These are phyloP conservation scores for Bertia moriformis DNA, from an alignment of 2,329 filamentous ascomycete genomes.

Conservation along the genomic window DNA sequence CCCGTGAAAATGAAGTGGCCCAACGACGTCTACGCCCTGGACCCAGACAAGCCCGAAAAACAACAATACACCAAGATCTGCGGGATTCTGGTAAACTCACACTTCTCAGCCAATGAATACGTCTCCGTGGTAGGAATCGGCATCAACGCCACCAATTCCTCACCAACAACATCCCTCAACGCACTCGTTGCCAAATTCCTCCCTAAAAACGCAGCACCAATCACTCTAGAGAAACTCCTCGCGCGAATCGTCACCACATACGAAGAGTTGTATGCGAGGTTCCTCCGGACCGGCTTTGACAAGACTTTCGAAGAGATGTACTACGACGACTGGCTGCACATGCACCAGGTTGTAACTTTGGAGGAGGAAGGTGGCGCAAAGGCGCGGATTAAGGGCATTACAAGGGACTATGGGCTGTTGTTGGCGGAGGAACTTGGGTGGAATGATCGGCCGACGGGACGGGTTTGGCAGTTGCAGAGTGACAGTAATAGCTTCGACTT, in stretches of 20 bases:
- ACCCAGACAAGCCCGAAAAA: not conserved
- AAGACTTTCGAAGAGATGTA: not conserved
- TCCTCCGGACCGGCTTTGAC: slow-evolving; percentile 1
- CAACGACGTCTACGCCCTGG: slow-evolving; percentile 59
- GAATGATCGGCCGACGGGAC: not conserved
- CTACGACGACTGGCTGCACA: slow-evolving; percentile 1
- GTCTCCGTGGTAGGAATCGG: slow-evolving; percentile 1
- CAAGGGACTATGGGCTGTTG: not conserved
- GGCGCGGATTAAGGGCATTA: not conserved
- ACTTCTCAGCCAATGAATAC: not conserved
- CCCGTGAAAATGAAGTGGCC: slow-evolving; percentile 92
- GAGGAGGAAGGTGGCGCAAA: not conserved
- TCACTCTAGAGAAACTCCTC: not conserved
- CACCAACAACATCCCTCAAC: not conserved
- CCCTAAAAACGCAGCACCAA: not conserved
- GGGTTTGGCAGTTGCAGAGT: slow-evolving; percentile 1
- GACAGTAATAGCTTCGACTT: slow-evolving; percentile 1
- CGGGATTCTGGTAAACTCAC: not conserved
- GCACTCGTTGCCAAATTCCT: not conserved
- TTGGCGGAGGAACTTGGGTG: not conserved
- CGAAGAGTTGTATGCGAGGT: not conserved
- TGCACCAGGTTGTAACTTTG: not conserved
- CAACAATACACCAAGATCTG: not conserved
- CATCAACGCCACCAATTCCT: not conserved
- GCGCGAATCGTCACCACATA: not conserved